Evolutionary conservation across 306 rosid species (phyloP), one percentile per base, ranked within the genome.

Genomic region (Prunus salicina): DNA sequence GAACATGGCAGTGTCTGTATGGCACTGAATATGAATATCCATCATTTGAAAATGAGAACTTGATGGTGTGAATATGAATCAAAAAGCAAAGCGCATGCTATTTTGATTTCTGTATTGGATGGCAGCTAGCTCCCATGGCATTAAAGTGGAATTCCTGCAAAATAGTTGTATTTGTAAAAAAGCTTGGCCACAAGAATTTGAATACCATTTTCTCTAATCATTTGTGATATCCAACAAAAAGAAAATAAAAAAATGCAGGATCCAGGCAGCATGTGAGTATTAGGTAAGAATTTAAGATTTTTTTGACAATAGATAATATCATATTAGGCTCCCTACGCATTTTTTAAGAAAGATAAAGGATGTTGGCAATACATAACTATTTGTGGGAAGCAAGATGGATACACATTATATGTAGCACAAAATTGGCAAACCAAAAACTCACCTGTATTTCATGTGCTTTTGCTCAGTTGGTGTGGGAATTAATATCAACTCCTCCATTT

Each of bases 71-170:
- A 86, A 51, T 22, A 62, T 46, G 56, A 78, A 14, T 12, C 5
- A 20, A 24, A 68, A 79, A 71, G 82, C 73, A 67, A 53, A 56
- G 78, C 65, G 87, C 90, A 64, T 60, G 69, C 83, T 78, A 24
- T 49, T 69, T 46, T 50, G 43, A 13, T 45, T 12, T 19, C 14
- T 32, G 22, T 82, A 72, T 53, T 84, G 86, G 89, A 82, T 79
- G 80, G 84, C 85, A 87, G 75, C 86, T 78, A 71, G 79, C 81
- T 82, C 70, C 83, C 84, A 82, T 73, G 64, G 72, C 80, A 0
- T 38, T 6, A 7, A 38, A 80, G 69, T 75, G 85, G 68, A 60
- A 77, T 61, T 65, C 73, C 61, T 69, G 4, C 47, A 50, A 27
- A 30, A 67, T 76, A 51, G 74, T 22, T 71, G 79, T 19, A 14